These are phyloP conservation scores for Zea luxurians DNA, from an alignment of 176 grass and related monocot genomes.

Conservation along the genomic window DNA sequence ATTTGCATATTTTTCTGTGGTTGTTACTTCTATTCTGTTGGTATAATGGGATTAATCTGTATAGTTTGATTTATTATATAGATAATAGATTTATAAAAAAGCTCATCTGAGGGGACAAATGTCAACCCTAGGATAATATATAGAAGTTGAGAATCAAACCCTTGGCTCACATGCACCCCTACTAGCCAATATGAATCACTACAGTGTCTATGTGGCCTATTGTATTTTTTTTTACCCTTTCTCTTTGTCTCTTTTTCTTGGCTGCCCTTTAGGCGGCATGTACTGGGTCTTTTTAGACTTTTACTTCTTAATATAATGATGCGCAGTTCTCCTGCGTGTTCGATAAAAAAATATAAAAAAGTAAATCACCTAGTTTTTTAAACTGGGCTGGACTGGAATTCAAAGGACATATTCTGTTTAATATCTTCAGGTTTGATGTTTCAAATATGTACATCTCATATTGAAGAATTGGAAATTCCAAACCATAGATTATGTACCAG, in stretches of 20 bases:
- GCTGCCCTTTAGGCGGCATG: too few relatives aligned
- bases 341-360: too few relatives aligned
- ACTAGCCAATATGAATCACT: neutral
- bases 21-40: slow-evolving; percentile 27
- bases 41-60: neutral
- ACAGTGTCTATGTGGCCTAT: neutral
- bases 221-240: too few relatives aligned
- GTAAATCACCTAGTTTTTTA: neutral
- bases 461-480: neutral
- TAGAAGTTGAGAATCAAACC: neutral
- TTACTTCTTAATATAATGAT: too few relatives aligned
- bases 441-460: neutral
- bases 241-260: too few relatives aligned
- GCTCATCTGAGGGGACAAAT: neutral
- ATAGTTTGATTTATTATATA: slow-evolving; percentile 8
- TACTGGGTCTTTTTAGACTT: too few relatives aligned
- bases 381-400: neutral
- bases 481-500: neutral
- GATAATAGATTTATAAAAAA: neutral
- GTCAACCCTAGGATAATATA: neutral
- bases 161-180: neutral
- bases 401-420: neutral
- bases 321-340: too few relatives aligned
- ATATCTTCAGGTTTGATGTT: neutral
- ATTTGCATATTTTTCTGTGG: neutral